A percentile compares a stretch with the other conserved stretches of the same genome.
Conservation (phyloP, 352 stramenopile genomes). For the Phytophthora syringae region DNA sequence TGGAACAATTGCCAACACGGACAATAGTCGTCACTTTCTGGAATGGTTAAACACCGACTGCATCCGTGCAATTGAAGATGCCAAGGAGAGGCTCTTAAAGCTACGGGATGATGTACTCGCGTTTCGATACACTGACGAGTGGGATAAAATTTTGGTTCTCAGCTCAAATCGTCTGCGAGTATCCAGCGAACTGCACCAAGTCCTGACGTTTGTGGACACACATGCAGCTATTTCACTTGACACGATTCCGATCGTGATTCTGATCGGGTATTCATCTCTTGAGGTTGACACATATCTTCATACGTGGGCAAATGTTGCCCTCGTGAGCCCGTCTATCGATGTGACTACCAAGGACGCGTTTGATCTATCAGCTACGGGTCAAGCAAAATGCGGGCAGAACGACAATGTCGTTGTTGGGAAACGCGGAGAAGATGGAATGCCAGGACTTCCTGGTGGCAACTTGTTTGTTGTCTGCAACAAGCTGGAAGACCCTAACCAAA, state of each 20-base stretch:
- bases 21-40: not conserved
- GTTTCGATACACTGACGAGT: not conserved
- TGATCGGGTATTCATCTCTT: conserved; percentile 20
- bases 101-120: conserved; percentile 4
- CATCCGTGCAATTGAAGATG: conserved; percentile 2
- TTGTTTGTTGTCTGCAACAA: conserved; percentile 3
- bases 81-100: conserved; percentile 16
- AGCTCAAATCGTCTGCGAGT: conserved; percentile 14
- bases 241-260: conserved; percentile 14
- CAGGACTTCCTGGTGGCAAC: conserved; percentile 27
- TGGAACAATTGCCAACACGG: not conserved
- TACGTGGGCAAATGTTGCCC: conserved; percentile 23
- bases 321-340: conserved; percentile 12
- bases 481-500: conserved; percentile 3
- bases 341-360: not conserved
- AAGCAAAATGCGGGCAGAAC: not conserved
- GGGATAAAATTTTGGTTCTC: conserved; percentile 8
- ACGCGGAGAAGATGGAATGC: conserved; percentile 4
- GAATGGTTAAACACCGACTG: conserved; percentile 16
- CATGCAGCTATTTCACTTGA: not conserved
- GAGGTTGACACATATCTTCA: conserved; percentile 9
- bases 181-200: conserved; percentile 7
- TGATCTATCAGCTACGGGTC: conserved; percentile 9
- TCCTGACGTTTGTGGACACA: conserved; percentile 24
- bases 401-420: not conserved